Percentiles rank a stretch among this genome's conserved stretches.
Evolutionary conservation across 306 rosid genomes (phyloP).

Genomic region (Herpetospermum pedunculosum): DNA sequence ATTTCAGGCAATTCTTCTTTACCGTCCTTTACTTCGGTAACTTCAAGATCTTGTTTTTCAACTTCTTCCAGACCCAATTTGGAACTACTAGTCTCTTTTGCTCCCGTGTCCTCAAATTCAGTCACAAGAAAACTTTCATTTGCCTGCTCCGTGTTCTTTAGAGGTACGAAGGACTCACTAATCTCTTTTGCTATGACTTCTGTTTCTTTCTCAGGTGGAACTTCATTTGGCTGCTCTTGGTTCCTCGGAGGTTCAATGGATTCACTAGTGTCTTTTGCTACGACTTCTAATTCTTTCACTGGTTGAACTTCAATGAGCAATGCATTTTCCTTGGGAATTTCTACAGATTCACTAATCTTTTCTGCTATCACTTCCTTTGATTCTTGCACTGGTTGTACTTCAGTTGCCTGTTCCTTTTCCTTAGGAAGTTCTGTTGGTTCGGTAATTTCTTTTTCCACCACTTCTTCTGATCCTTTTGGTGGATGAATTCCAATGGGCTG

Average conservation of each 20-base stretch:
- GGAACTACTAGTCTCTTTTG: neutral
- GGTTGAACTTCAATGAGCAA: neutral
- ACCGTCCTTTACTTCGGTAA: neutral
- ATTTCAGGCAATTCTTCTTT: neutral
- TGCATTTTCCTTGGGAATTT: neutral
- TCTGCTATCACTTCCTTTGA: neutral
- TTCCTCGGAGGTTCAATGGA: neutral
- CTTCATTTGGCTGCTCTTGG: neutral
- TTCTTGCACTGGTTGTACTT: neutral
- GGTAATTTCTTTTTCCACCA: neutral
- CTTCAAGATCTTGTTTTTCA: conserved; percentile 2
- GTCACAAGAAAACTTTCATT: neutral
- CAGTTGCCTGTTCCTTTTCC: neutral
- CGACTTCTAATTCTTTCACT: conserved; percentile 4
- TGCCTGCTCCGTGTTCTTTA: neutral
- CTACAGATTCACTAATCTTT: neutral
- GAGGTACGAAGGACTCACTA: neutral
- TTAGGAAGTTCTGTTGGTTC: neutral
- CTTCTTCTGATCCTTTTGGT: neutral
- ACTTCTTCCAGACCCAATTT: neutral
- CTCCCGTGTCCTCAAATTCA: neutral
- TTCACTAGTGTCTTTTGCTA: neutral
- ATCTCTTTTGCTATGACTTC: neutral
- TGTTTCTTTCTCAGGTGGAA: neutral
- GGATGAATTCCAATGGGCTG: neutral